Evolutionary conservation across 2,329 filamentous ascomycete species (phyloP).

Genomic region (Exophiala viscosa): DNA sequence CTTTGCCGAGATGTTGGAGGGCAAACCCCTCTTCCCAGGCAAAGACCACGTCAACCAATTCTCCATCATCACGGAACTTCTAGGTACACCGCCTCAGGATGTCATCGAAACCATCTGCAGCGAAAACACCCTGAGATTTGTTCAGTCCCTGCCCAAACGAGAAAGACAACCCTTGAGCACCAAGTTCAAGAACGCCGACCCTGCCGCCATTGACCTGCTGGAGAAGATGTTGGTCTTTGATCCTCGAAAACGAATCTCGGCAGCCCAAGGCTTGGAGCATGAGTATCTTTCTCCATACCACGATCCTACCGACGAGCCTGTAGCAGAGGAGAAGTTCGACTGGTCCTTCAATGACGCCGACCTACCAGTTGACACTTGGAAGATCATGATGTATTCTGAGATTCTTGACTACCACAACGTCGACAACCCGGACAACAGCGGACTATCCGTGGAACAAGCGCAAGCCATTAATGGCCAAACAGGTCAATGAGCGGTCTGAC

Average conservation of each 20-base stretch:
- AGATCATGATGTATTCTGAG: constrained; percentile 99
- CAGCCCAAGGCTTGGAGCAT: constrained; percentile 78
- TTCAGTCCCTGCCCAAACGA: constrained; percentile 92
- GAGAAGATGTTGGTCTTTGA: constrained; percentile 98
- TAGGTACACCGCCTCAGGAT: constrained; percentile 95
- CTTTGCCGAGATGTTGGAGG: constrained; percentile 98
- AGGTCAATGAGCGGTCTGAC: constrained; percentile 12
- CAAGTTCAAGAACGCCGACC: constrained; percentile 95
- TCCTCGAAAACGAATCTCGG: constrained; percentile 90
- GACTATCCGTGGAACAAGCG: constrained; percentile 26
- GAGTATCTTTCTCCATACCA: constrained; percentile 96
- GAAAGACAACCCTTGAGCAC: constrained; percentile 79
- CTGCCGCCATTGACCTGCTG: constrained; percentile 85
- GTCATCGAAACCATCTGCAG: constrained; percentile 98
- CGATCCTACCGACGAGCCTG: constrained; percentile 92
- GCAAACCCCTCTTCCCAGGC: constrained; percentile 95
- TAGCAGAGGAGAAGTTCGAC: constrained; percentile 95
- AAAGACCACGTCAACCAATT: constrained; percentile 99
- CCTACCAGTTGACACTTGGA: constrained; percentile 98
- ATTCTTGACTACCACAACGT: constrained; percentile 98
- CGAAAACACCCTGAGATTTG: constrained; percentile 95
- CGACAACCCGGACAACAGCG: constrained; percentile 46
- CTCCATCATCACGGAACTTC: constrained; percentile 96
- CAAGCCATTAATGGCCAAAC: constrained; percentile 27
- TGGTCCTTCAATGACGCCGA: constrained; percentile 99